A percentile compares a stretch with the other conserved stretches of the same genome.
These are phyloP conservation scores for Inga leiocalycina DNA, from an alignment of 306 rosid species.

Conservation along the genomic window DNA sequence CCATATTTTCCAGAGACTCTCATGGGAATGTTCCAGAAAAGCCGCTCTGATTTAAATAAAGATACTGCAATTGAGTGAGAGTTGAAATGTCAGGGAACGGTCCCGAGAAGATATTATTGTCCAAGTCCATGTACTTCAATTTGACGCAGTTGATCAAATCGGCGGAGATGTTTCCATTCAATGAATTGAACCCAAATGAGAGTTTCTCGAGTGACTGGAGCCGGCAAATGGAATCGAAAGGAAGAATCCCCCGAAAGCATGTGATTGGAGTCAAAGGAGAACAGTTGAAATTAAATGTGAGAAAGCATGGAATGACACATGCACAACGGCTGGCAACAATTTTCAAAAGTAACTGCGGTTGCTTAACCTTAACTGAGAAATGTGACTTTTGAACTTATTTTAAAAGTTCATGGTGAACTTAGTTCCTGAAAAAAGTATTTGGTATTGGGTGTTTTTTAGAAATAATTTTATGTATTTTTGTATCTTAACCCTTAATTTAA, in stretches of 20 bases:
- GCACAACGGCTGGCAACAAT: too few relatives aligned
- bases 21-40: conserved; percentile 80
- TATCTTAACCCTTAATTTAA: too few relatives aligned
- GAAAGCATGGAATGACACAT: too few relatives aligned
- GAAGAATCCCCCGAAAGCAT: conserved; percentile 58
- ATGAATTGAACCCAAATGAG: conserved; percentile 56
- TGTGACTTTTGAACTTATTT: too few relatives aligned
- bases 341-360: too few relatives aligned
- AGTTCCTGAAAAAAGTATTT: too few relatives aligned
- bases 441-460: too few relatives aligned
- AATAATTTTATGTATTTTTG: too few relatives aligned
- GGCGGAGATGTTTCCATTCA: conserved; percentile 45
- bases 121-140: conserved; percentile 67
- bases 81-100: conserved; percentile 66
- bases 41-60: conserved; percentile 60
- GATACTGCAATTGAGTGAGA: conserved; percentile 43
- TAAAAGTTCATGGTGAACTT: too few relatives aligned
- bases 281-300: too few relatives aligned
- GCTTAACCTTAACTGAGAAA: too few relatives aligned
- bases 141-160: conserved; percentile 62
- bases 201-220: conserved; percentile 62
- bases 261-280: conserved; percentile 20
- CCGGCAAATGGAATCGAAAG: conserved; percentile 65
- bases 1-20: conserved; percentile 58
- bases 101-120: conserved; percentile 62